Percentiles rank a stretch among this genome's conserved stretches.
These are phyloP conservation scores for Phytopythium montanum DNA, from an alignment of 352 stramenopile species.

Conservation along the genomic window DNA sequence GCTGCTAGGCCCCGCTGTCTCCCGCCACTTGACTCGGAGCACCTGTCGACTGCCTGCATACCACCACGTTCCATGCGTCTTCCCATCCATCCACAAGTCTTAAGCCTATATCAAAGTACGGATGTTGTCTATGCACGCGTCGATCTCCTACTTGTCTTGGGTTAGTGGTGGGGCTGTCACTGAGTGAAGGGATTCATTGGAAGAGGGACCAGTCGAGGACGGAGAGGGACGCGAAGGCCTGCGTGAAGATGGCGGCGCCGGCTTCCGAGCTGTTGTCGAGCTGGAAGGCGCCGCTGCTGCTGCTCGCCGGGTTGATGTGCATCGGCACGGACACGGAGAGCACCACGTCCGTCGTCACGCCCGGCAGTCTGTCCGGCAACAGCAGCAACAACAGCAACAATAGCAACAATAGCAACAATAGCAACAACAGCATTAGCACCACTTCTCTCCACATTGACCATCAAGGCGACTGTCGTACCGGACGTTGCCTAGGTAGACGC, in stretches of 20 bases:
- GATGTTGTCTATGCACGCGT: background rate
- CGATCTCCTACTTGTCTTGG: background rate
- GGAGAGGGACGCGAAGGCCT: slow-evolving; percentile 57
- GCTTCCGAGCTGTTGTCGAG: slow-evolving; percentile 66
- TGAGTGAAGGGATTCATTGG: slow-evolving; percentile 11
- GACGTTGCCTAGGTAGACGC: slow-evolving; percentile 75
- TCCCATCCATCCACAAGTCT: background rate
- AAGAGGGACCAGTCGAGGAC: slow-evolving; percentile 76
- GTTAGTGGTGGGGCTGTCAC: no score
- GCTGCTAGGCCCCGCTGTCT: slow-evolving; percentile 15
- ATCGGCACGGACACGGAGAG: slow-evolving; percentile 78
- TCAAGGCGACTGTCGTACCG: slow-evolving; percentile 29
- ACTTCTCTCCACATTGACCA: background rate
- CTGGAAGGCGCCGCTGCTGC: slow-evolving; percentile 56
- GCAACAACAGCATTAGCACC: background rate
- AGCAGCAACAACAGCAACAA: background rate
- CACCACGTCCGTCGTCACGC: slow-evolving; percentile 77
- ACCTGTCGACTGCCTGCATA: background rate
- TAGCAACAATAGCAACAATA: background rate
- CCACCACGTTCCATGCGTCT: background rate
- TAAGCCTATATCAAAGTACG: slow-evolving; percentile 2
- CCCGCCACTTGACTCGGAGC: background rate
- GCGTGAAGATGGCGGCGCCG: slow-evolving; percentile 69
- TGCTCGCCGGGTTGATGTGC: slow-evolving; percentile 68
- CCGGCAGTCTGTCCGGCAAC: slow-evolving; percentile 33